Base-by-base conservation (phyloP, 225 moss, liverwort and hornwort species). In the Polytrichum commune region DNA sequence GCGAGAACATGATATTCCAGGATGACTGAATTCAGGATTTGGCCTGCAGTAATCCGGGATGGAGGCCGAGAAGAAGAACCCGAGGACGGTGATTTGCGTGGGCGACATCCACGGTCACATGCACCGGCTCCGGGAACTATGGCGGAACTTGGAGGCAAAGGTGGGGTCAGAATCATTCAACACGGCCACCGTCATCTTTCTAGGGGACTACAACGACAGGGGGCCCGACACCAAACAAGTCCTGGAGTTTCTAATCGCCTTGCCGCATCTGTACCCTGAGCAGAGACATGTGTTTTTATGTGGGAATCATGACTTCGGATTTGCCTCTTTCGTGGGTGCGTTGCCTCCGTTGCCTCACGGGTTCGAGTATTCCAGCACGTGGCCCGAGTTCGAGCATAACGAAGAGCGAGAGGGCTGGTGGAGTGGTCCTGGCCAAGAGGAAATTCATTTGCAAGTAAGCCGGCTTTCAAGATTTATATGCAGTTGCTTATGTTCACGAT, bases 231-330 rank as follows among this genome's bases (percentile, higher is more conserved):
- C 90, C 0, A 85, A 75, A 71, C 71, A 82, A 0, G 91, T 93
- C 19, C 57, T 95, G 54, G 91, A 98, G n/a, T 95, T 98, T 32
- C 90, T 98, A 25, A 66, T 77, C 35, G 61, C 71, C 23, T 83
- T 98, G 71, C 91, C 91, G 32, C 23, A 33, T 38, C 68, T 63
- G 1, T 89, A 93, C 54, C 98, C 90, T 5, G 62, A 73, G 28
- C 98, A 95, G 74, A 79, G 67, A 1, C 95, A 90, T 65, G 93
- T 91, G 18, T 98, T 93, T 73, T 76, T 98, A 38, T 89, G 89
- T 20, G 95, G 98, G 7, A 98, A 98, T 60, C 98, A 98, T 72
- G 98, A 98, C 71, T 98, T 93, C 22, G 95, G 93, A 16, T 98
- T 98, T 63, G 92, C 90, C 73, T 90, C 87, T 5, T 98, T 85